Base-by-base conservation (phyloP, 768 basidiomycete species). In the Peribolospora kevripleyi region DNA sequence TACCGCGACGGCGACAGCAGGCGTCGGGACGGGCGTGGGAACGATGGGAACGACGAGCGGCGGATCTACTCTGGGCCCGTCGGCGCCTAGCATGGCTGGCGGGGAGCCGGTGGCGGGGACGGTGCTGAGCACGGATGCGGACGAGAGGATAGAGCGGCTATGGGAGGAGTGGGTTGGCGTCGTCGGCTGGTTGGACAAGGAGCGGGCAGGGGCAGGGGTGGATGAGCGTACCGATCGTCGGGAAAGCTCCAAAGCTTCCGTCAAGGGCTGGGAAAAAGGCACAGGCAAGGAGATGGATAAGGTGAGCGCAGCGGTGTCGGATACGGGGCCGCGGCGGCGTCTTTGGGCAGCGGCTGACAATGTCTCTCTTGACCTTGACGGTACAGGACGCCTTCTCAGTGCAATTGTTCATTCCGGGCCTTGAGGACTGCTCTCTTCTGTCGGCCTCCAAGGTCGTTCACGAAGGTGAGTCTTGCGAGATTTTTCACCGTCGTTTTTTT, bases 131-230 rank as follows among this genome's bases (percentile, higher is more conserved):
- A 80, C 74, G 57, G 84, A 87, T 60, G 83, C 83, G n/a, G 86
- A 91, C 64, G 76, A 80, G 55, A 71, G 81, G 61, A 72, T 93
- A 64, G 84, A 87, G 63, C 72, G 80, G 52, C 71, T 93, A 7
- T 84, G 85, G 82, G 75, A 74, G 3, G 87, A 93, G 61, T 93
- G 85, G 67, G 66, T 54, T 58, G 38, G 37, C 38, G 14, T 6
- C 52, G 5, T 46, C 42, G 0, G 3, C 7, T 1, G 25, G 14
- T 1, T 49, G 40, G 13, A 7, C 39, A 9, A 42, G 5, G 42
- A 53, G 50, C 14, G 6, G 8, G 25, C 25, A 37, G 42, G 2
- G 39, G 4, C 39, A 10, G 40, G 46, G 9, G 13, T 54, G n/a
- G 25, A 37, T 13, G 40, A 53, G 6, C 25, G 25, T 25, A 25